Percentiles rank a stretch among this genome's conserved stretches.
Conservation (phyloP, 495 filamentous ascomycete genomes). For the Aspergillus kassunensis region DNA sequence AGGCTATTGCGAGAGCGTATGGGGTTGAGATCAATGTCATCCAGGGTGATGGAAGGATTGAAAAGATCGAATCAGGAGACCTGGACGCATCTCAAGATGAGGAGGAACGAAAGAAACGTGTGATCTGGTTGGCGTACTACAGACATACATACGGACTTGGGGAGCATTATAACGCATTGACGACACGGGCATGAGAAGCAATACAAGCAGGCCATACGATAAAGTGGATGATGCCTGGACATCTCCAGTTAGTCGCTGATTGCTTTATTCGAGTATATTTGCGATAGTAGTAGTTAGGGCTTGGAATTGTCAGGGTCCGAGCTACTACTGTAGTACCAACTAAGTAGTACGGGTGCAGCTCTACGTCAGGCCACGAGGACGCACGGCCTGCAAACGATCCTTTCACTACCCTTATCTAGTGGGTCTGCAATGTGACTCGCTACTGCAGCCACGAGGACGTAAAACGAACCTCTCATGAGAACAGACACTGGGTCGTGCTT, state of each 20-base stretch:
- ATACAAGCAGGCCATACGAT: constrained; percentile 1
- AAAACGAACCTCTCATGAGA: not conserved
- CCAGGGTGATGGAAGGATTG: constrained; percentile 72
- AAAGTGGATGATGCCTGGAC: constrained; percentile 9
- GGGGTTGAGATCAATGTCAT: constrained; percentile 79
- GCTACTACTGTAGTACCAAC: no score
- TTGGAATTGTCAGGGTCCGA: no score
- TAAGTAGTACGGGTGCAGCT: no score
- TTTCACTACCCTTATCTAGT: no score
- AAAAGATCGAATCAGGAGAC: constrained; percentile 61
- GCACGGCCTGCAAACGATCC: no score
- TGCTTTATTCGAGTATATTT: no score
- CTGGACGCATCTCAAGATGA: constrained; percentile 44
- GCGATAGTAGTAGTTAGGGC: no score
- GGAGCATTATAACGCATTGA: constrained; percentile 93
- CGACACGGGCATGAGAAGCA: constrained; percentile 18
- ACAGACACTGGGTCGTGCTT: not conserved
- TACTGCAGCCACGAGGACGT: not conserved
- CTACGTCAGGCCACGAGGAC: no score
- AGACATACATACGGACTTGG: constrained; percentile 86
- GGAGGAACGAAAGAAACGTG: constrained; percentile 35
- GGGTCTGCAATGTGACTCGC: no score
- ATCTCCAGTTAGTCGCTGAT: no score
- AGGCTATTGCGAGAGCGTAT: constrained; percentile 80
- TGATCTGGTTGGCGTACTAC: constrained; percentile 93